Conservation (phyloP, 805 yeast genomes). For the Ascoidea asiatica region DNA sequence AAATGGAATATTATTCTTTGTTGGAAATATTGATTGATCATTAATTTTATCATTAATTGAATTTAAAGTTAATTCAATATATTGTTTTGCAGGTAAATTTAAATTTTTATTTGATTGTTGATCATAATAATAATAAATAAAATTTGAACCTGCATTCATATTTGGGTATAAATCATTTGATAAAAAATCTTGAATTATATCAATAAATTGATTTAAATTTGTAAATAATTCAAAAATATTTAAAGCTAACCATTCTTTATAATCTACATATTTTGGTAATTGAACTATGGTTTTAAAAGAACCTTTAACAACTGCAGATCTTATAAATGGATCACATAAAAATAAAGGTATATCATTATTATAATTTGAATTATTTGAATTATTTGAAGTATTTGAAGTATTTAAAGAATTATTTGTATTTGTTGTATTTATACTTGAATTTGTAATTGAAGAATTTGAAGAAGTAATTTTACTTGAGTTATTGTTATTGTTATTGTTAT, state of each 20-base stretch:
- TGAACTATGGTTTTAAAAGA: conserved; percentile 93
- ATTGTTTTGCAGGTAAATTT: conserved; percentile 83
- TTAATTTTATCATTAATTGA: conserved; percentile 84
- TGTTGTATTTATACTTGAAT: conserved; percentile 4
- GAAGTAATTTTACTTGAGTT: conserved; percentile 11
- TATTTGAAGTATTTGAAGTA: conserved; percentile 16
- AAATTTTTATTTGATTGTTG: conserved; percentile 58
- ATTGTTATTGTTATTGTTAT: neutral
- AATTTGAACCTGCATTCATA: conserved; percentile 94
- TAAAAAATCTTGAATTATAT: conserved; percentile 80
- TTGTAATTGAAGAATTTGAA: conserved; percentile 2
- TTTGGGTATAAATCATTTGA: conserved; percentile 82
- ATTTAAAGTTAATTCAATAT: conserved; percentile 80
- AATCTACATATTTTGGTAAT: conserved; percentile 87
- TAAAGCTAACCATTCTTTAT: conserved; percentile 91
- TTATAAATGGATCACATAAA: conserved; percentile 83
- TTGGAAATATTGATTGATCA: conserved; percentile 86
- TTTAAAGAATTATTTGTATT: conserved; percentile 7
- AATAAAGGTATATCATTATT: conserved; percentile 30
- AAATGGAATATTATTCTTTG: conserved; percentile 76
- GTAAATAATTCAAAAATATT: conserved; percentile 83
- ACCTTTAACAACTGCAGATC: conserved; percentile 91
- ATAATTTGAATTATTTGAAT: conserved; percentile 13
- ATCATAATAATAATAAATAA: conserved; percentile 87
- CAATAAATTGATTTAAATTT: conserved; percentile 77